A percentile compares a stretch with the other conserved stretches of the same genome.
Conservation (phyloP, 371 early-diverging fungal genomes). For the Mycotypha africana region DNA sequence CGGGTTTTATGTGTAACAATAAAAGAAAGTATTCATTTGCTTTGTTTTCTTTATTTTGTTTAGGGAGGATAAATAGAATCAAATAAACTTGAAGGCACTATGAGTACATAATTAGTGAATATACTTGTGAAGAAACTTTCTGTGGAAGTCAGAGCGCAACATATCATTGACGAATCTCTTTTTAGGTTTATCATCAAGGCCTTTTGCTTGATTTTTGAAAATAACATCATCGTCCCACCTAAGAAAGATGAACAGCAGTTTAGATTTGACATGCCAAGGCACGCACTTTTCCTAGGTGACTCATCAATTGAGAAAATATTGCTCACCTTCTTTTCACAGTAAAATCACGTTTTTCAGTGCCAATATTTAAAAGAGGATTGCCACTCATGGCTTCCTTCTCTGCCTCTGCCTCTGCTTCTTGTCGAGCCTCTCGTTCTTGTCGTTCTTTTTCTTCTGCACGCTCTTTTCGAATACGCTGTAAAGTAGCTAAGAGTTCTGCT, state of each 20-base stretch:
- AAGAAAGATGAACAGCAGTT: neutral
- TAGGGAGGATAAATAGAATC: no score
- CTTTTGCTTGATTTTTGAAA: conserved; percentile 93
- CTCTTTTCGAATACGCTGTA: conserved; percentile 94
- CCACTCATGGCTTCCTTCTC: conserved; percentile 63
- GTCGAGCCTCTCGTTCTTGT: conserved; percentile 60
- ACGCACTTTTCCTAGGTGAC: no score
- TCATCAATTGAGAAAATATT: no score
- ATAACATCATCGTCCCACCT: conserved; percentile 97
- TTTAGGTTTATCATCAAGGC: conserved; percentile 77
- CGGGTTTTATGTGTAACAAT: no score
- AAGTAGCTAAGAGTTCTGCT: conserved; percentile 81
- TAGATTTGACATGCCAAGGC: neutral
- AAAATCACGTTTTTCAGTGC: conserved; percentile 61
- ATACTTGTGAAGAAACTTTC: conserved; percentile 92
- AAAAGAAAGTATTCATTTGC: no score
- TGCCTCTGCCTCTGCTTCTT: conserved; percentile 47
- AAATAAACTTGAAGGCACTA: no score
- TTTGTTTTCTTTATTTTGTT: no score
- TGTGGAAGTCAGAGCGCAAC: conserved; percentile 92
- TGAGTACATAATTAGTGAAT: conserved; percentile 58
- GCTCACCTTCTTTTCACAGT: conserved; percentile 78
- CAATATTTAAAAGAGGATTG: conserved; percentile 75
- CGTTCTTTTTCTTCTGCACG: conserved; percentile 89
- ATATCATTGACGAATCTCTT: conserved; percentile 96